Conservation (phyloP, 129 eudicot species). For the Logfia minima region DNA sequence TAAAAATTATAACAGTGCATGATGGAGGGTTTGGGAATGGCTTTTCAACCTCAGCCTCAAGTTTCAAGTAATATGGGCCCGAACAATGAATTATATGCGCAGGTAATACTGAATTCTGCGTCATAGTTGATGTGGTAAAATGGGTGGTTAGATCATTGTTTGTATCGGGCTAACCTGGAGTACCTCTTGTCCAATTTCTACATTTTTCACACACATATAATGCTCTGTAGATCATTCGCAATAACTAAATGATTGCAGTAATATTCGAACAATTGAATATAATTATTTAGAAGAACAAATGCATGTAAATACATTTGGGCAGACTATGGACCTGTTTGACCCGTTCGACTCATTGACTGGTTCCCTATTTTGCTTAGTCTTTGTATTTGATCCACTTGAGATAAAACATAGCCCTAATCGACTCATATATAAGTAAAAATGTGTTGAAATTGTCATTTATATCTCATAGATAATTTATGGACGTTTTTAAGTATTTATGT, state of each 20-base stretch:
- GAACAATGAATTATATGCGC: conserved; percentile 63
- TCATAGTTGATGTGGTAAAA: background rate
- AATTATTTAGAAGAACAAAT: background rate
- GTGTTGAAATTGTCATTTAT: background rate
- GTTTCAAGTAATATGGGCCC: conserved; percentile 45
- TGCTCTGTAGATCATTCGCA: background rate
- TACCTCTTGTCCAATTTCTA: background rate
- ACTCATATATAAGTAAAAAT: background rate
- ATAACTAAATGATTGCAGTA: background rate
- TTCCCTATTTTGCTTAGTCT: background rate
- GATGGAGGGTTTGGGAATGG: conserved; percentile 64
- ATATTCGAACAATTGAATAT: background rate
- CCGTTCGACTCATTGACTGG: background rate
- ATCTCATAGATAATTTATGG: background rate
- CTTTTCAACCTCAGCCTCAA: conserved; percentile 66
- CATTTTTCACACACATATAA: background rate
- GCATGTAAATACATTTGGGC: background rate
- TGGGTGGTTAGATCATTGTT: background rate
- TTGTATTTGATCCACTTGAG: background rate
- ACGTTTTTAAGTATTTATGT: background rate
- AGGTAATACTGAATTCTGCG: conserved; percentile 36
- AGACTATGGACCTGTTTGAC: background rate
- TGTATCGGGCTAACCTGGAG: background rate
- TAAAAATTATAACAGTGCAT: conserved; percentile 47
- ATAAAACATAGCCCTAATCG: background rate